These are phyloP conservation scores for Curvularia lunata DNA, from an alignment of 2,329 filamentous ascomycete species.

Conservation along the genomic window DNA sequence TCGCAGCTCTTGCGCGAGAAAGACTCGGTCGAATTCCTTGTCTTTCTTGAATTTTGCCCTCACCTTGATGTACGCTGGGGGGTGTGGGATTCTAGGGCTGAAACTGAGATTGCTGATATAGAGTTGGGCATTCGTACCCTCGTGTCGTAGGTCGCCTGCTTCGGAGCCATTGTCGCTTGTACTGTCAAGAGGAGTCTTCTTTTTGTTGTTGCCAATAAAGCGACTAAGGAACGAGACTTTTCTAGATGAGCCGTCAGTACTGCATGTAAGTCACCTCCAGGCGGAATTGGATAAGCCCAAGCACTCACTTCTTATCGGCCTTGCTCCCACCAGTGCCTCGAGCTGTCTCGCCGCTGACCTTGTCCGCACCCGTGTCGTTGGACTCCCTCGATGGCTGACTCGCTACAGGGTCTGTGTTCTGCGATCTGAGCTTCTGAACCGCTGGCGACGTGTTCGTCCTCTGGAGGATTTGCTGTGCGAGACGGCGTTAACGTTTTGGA, in stretches of 20 bases:
- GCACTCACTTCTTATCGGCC: slow-evolving; percentile 49
- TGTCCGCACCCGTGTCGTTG: slow-evolving; percentile 60
- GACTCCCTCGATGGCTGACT: slow-evolving; percentile 40
- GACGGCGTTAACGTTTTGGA: slow-evolving; percentile 19
- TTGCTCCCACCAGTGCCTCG: slow-evolving; percentile 34
- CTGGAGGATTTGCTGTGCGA: slow-evolving; percentile 61
- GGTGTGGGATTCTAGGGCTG: slow-evolving; percentile 85
- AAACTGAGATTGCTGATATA: slow-evolving; percentile 78
- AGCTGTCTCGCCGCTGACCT: slow-evolving; percentile 34
- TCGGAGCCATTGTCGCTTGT: slow-evolving; percentile 72
- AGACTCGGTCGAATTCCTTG: slow-evolving; percentile 83
- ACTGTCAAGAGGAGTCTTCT: slow-evolving; percentile 63
- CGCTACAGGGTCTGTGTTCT: slow-evolving; percentile 48
- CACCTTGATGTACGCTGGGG: slow-evolving; percentile 89
- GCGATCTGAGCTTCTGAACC: slow-evolving; percentile 62
- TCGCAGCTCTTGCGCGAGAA: slow-evolving; percentile 91
- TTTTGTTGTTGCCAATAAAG: slow-evolving; percentile 76
- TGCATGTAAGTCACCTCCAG: slow-evolving; percentile 15
- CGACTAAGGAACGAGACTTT: slow-evolving; percentile 93
- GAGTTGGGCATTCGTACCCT: slow-evolving; percentile 82
- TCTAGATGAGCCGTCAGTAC: slow-evolving; percentile 54
- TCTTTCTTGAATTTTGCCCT: slow-evolving; percentile 79
- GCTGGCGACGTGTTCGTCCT: slow-evolving; percentile 70
- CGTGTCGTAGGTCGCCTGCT: slow-evolving; percentile 69
- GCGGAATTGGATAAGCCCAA: neutral